Evolutionary conservation across 2,329 filamentous ascomycete species (phyloP).

Genomic region (Thelonectria blattea): DNA sequence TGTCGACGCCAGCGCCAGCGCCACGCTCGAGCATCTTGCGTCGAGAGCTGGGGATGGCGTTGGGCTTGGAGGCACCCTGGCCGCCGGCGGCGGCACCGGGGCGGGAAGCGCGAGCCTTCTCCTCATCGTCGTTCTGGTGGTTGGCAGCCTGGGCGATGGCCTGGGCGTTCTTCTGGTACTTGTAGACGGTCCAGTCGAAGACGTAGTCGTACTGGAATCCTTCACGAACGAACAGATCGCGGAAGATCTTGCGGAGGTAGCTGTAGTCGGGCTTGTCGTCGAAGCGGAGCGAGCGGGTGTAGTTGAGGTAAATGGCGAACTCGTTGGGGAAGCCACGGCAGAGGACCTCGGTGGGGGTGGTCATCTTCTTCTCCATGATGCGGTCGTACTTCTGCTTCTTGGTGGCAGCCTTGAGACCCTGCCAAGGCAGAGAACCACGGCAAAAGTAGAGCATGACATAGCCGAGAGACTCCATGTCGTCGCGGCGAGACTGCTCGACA

Average conservation of each 20-base stretch:
- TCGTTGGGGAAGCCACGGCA: slow-evolving; percentile 99
- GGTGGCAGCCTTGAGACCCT: slow-evolving; percentile 96
- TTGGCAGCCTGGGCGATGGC: slow-evolving; percentile 85
- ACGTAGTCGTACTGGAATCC: slow-evolving; percentile 99
- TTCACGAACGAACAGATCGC: slow-evolving; percentile 97
- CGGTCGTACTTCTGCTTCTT: slow-evolving; percentile 99
- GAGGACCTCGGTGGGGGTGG: slow-evolving; percentile 95
- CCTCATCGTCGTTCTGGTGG: slow-evolving; percentile 72
- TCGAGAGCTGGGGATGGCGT: slow-evolving; percentile 77
- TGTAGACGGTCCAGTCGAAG: slow-evolving; percentile 99
- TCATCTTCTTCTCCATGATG: slow-evolving; percentile 99
- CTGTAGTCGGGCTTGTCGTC: slow-evolving; percentile 99
- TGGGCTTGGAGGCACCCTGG: slow-evolving; percentile 70
- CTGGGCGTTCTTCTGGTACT: slow-evolving; percentile 99
- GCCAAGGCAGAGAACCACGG: slow-evolving; percentile 97
- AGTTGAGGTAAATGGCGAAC: slow-evolving; percentile 99
- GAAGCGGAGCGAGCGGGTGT: slow-evolving; percentile 97
- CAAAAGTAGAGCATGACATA: slow-evolving; percentile 99
- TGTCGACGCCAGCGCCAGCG: slow-evolving; percentile 63
- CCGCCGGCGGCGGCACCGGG: slow-evolving; percentile 70
- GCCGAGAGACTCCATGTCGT: slow-evolving; percentile 98
- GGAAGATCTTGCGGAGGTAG: slow-evolving; percentile 99
- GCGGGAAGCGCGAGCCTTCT: slow-evolving; percentile 74
- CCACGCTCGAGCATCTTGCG: slow-evolving; percentile 83
- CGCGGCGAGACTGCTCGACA: slow-evolving; percentile 98